phyloP scores from a whole-genome alignment of 2,329 filamentous ascomycete species.

The Colletotrichum aenigma region DNA sequence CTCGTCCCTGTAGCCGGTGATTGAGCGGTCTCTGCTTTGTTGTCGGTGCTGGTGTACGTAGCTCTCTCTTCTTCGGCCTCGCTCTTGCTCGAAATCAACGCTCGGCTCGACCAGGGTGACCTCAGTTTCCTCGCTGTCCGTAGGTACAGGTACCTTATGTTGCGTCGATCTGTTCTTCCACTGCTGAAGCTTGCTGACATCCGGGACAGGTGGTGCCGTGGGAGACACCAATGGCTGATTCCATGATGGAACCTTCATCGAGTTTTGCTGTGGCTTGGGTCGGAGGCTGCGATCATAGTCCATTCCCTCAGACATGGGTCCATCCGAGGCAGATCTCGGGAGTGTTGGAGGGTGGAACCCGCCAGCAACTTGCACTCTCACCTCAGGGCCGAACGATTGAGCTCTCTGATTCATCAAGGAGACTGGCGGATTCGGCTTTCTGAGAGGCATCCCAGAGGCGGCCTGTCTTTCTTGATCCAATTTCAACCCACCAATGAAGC shows the following conservation, averaged over 20 bases:
- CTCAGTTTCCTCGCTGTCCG: neutral
- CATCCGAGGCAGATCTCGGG: neutral
- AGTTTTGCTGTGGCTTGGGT: neutral
- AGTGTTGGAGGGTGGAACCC: neutral
- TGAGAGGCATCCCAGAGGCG: constrained; percentile 14
- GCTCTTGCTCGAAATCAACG: constrained; percentile 1
- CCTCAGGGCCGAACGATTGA: constrained; percentile 12
- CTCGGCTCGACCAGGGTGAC: neutral
- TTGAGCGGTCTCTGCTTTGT: constrained; percentile 18
- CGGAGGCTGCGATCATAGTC: neutral
- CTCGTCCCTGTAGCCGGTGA: constrained; percentile 17
- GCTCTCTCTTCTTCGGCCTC: constrained; percentile 14
- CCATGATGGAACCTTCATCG: constrained; percentile 6
- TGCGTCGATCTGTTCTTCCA: constrained; percentile 24
- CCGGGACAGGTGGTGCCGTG: constrained; percentile 30
- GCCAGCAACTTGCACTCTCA: neutral
- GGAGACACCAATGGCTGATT: constrained; percentile 30
- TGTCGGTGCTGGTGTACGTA: constrained; percentile 20
- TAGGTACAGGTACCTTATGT: neutral
- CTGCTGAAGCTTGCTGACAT: constrained; percentile 35
- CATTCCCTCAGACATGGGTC: neutral
- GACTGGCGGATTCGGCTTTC: neutral
- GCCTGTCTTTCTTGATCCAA: constrained; percentile 42
- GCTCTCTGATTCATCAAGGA: constrained; percentile 2
- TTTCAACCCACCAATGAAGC: constrained; percentile 46